Percentiles rank a stretch among this genome's conserved stretches.
These are phyloP conservation scores for Suillus luteus DNA, from an alignment of 768 basidiomycete species.

Conservation along the genomic window DNA sequence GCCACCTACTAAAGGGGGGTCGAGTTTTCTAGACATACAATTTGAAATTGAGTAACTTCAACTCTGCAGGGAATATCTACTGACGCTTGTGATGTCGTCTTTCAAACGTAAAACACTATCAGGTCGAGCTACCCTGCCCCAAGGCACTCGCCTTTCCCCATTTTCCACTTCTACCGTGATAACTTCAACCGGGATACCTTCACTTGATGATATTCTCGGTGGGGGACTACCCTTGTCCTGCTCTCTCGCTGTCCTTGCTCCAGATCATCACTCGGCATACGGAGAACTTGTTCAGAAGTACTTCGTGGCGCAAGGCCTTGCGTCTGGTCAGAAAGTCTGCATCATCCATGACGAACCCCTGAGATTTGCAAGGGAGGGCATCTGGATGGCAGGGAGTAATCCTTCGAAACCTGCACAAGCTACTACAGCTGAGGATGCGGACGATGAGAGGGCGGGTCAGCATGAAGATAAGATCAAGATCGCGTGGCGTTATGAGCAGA, in stretches of 20 bases:
- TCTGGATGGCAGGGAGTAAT: slow-evolving; percentile 64
- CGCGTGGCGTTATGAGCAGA: slow-evolving; percentile 95
- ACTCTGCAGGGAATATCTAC: slow-evolving; percentile 1
- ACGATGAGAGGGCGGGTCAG: slow-evolving; percentile 37
- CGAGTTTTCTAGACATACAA: background rate
- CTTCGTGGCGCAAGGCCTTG: slow-evolving; percentile 86
- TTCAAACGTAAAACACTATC: slow-evolving; percentile 68
- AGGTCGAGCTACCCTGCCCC: slow-evolving; percentile 43
- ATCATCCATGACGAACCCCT: slow-evolving; percentile 62
- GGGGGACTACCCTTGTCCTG: slow-evolving; percentile 87
- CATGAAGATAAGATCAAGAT: slow-evolving; percentile 78
- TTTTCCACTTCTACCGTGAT: slow-evolving; percentile 56
- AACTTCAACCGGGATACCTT: slow-evolving; percentile 87
- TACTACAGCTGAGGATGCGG: slow-evolving; percentile 36
- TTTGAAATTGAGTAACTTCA: background rate
- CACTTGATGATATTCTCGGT: slow-evolving; percentile 93
- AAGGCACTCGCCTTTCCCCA: slow-evolving; percentile 62
- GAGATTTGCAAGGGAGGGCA: slow-evolving; percentile 67
- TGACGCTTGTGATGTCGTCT: slow-evolving; percentile 57
- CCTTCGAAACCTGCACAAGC: slow-evolving; percentile 16
- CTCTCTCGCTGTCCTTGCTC: slow-evolving; percentile 70
- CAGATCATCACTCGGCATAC: slow-evolving; percentile 86
- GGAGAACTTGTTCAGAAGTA: slow-evolving; percentile 85
- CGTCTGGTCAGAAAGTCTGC: slow-evolving; percentile 65
- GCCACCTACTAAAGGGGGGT: background rate